Conservation (phyloP, 495 filamentous ascomycete species). For the Penicillium diatomitis region DNA sequence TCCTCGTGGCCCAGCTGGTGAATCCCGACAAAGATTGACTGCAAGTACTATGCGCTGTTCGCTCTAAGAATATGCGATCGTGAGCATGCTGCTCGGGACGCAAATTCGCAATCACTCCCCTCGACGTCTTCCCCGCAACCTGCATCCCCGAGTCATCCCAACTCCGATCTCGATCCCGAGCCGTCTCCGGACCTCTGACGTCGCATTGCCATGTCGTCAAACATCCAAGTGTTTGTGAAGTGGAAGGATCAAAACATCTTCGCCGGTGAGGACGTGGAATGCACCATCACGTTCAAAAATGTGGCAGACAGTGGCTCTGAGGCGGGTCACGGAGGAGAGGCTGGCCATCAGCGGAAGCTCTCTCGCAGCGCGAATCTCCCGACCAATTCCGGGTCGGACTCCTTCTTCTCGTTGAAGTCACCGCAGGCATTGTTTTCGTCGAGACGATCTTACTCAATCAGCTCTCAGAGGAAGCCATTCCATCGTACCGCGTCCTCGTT, state of each 20-base stretch:
- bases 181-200: conserved; percentile 22
- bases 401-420: conserved; percentile 34
- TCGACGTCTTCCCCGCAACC: conserved; percentile 3
- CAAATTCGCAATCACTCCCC: not conserved
- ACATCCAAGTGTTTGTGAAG: conserved; percentile 90
- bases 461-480: conserved; percentile 25
- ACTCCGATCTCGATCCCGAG: conserved; percentile 5
- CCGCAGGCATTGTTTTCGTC: conserved; percentile 31
- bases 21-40: no score
- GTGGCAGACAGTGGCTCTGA: conserved; percentile 42
- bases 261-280: conserved; percentile 88
- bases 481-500: conserved; percentile 39
- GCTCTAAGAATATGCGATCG: no score
- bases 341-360: conserved; percentile 35
- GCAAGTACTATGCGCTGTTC: no score
- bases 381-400: conserved; percentile 31
- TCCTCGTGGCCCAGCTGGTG: no score
- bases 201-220: conserved; percentile 39
- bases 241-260: conserved; percentile 90
- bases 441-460: conserved; percentile 30
- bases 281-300: conserved; percentile 94
- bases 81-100: no score
- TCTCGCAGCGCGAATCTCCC: conserved; percentile 31
- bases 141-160: conserved; percentile 2
- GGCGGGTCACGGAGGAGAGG: conserved; percentile 23